Conservation (phyloP, 768 basidiomycete species). For the Tulasnella sp. region DNA sequence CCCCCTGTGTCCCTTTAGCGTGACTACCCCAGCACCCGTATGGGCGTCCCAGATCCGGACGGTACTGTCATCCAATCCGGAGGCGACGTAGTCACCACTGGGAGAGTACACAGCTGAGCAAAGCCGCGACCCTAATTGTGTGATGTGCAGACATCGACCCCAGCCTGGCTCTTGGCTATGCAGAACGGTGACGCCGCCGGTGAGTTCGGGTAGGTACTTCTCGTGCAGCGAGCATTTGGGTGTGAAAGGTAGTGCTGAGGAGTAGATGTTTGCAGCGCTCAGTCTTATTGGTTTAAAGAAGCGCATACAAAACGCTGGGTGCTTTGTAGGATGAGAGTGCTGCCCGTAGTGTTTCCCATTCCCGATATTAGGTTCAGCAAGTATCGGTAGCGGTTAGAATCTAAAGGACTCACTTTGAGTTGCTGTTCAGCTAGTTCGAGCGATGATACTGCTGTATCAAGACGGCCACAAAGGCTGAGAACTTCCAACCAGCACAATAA, state of each 20-base stretch:
- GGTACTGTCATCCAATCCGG: neutral
- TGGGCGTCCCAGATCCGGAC: too few species aligned
- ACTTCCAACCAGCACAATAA: slow-evolving; percentile 2
- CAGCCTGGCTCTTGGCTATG: neutral
- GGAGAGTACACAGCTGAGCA: neutral
- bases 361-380: too few species aligned
- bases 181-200: neutral
- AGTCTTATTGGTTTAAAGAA: neutral
- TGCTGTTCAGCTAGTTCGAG: neutral
- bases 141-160: neutral
- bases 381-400: too few species aligned
- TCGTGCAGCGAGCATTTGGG: neutral
- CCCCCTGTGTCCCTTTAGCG: too few species aligned
- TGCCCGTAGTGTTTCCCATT: too few species aligned
- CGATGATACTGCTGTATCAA: neutral
- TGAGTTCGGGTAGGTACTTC: neutral
- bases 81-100: neutral
- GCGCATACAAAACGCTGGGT: neutral
- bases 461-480: neutral
- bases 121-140: neutral
- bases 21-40: too few species aligned
- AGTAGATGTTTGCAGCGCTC: neutral
- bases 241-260: slow-evolving; percentile 3
- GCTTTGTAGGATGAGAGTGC: neutral
- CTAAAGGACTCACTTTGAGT: neutral